Base-by-base conservation (phyloP, 2,329 filamentous ascomycete species). In the Cercospora zeina region DNA sequence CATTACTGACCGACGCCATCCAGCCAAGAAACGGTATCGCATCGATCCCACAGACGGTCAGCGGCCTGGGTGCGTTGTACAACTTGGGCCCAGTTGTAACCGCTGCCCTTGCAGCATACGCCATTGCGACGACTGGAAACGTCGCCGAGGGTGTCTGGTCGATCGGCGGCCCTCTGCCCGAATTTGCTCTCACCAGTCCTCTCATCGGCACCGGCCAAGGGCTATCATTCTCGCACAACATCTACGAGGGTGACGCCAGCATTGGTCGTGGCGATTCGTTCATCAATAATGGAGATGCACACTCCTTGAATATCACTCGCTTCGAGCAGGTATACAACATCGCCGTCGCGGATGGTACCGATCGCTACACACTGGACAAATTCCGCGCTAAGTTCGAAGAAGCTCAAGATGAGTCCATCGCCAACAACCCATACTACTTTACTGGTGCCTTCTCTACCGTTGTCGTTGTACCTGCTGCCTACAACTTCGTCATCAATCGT, bases 351-450 rank as follows among this genome's bases (percentile, higher is more conserved):
- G 67, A 67, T 19, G 61, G 61, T 21, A 54, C 27, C 24, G 57
- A 70, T 49, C 58, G 67, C 1, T 71, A 70, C 57, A 67, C 65
- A 10, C 59, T 71, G 27, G 69, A 68, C 63, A 67, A 68, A 51
- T 68, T 69, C 56, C 62, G 62, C 4, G 42, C 64, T 49, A 65
- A 62, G 36, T 62, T 62, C 34, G 59, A 62, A 30, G 63, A 62
- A 50, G 60, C 62, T 16, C 62, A 64, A 21, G 49, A 72, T 37
- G 63, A 72, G 36, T 67, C 64, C 24, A 72, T 75, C 33, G 66
- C 68, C 30, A 69, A 65, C 57, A 75, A 76, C 61, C 70, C 73
- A 7, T 73, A 74, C 59, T 74, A 71, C 65, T 74, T 73, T 58
- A 68, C 69, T n/a, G 70, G 67, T 13, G 64, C 65, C 4, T 71